These are phyloP conservation scores for Kwoniella mangroviensis DNA, from an alignment of 768 basidiomycete species.

Conservation along the genomic window DNA sequence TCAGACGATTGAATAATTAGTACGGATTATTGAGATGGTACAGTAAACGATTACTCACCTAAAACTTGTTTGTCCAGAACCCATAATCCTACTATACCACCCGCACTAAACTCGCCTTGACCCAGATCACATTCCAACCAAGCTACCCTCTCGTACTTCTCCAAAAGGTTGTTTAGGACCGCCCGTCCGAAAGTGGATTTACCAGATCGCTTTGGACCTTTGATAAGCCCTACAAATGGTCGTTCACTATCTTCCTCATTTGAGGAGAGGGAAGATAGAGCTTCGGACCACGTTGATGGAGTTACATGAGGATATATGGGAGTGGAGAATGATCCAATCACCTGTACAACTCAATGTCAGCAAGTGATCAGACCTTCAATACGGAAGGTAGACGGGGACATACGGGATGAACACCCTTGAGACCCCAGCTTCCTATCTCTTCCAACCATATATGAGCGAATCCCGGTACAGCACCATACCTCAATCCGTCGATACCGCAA, in stretches of 20 bases:
- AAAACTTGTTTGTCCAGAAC: slow-evolving; percentile 71
- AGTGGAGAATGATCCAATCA: slow-evolving; percentile 35
- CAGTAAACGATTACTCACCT: slow-evolving; percentile 62
- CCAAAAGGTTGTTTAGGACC: slow-evolving; percentile 71
- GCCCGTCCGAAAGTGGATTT: slow-evolving; percentile 87
- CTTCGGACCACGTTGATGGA: slow-evolving; percentile 43
- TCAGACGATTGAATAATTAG: background rate
- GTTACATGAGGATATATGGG: slow-evolving; percentile 49
- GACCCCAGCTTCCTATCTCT: slow-evolving; percentile 53
- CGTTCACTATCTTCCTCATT: slow-evolving; percentile 23
- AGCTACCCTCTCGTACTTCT: slow-evolving; percentile 72
- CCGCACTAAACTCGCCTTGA: slow-evolving; percentile 89
- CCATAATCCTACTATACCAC: slow-evolving; percentile 80
- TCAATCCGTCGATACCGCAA: slow-evolving; percentile 72
- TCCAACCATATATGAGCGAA: slow-evolving; percentile 68
- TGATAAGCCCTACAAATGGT: slow-evolving; percentile 67
- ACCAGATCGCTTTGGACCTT: slow-evolving; percentile 82
- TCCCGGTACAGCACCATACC: slow-evolving; percentile 66
- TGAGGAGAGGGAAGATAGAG: slow-evolving; percentile 57
- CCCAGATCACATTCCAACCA: slow-evolving; percentile 92
- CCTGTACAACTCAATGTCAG: slow-evolving; percentile 33
- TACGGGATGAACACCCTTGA: slow-evolving; percentile 61
- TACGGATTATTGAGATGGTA: no score
- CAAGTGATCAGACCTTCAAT: background rate
- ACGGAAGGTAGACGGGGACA: slow-evolving; percentile 58